Conservation (phyloP, 2,329 filamentous ascomycete genomes). For the Pseudogymnoascus sp. region DNA sequence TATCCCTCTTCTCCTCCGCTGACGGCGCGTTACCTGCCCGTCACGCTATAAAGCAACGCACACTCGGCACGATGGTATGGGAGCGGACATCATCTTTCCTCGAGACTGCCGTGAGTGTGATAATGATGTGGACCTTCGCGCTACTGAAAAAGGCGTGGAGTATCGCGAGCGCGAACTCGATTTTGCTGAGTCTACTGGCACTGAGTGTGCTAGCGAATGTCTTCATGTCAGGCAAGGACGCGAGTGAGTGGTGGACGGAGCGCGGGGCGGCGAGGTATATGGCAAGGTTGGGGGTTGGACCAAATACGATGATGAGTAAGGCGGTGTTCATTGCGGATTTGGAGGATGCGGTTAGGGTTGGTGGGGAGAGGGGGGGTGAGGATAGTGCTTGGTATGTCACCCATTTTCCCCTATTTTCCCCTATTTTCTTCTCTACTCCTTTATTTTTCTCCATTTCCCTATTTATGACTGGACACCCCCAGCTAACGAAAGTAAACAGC, state of each 20-base stretch:
- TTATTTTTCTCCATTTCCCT: neutral
- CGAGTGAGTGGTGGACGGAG: constrained; percentile 77
- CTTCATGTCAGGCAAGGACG: constrained; percentile 65
- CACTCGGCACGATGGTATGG: constrained; percentile 59
- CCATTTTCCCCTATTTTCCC: neutral
- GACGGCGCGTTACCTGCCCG: constrained; percentile 39
- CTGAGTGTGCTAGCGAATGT: constrained; percentile 66
- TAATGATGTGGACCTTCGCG: constrained; percentile 71
- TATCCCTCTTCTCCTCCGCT: constrained; percentile 48
- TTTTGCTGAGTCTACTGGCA: constrained; percentile 62
- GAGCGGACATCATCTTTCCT: constrained; percentile 66
- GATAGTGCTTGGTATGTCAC: neutral
- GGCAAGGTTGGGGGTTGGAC: constrained; percentile 68
- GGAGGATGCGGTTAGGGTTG: neutral
- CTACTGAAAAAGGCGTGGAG: constrained; percentile 57
- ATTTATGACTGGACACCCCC: neutral
- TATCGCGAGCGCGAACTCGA: constrained; percentile 61
- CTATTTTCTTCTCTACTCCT: too few relatives aligned
- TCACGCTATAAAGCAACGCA: constrained; percentile 51
- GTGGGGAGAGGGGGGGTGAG: neutral
- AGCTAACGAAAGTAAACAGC: constrained; percentile 27
- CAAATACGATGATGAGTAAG: constrained; percentile 74
- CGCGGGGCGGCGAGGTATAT: constrained; percentile 74
- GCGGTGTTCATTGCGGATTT: constrained; percentile 78
- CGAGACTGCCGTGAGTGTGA: constrained; percentile 64